Base-by-base conservation (phyloP, 768 basidiomycete genomes). In the Termitomyces bulborhizus region DNA sequence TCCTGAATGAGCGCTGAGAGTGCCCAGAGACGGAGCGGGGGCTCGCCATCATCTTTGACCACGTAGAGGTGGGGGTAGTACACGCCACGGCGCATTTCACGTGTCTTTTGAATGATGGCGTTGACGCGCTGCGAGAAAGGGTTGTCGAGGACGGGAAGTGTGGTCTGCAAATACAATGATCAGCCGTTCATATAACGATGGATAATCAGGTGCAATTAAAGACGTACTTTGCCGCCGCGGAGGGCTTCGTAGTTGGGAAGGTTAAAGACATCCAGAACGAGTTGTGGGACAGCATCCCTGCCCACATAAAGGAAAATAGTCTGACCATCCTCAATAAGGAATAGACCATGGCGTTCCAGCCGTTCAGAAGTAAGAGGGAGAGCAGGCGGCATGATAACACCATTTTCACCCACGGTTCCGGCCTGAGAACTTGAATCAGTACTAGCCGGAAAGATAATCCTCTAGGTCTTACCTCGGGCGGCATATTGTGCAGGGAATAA, bases 251-350 rank as follows among this genome's bases (percentile, higher is more conserved):
- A 98, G 60, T 72, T 86, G 0, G 90, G 86, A 36, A 98, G 77
- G 65, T 91, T 85, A 71, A 99, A 98, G 16, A 98, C 95, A 65
- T 99, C 97, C 77, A 86, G 77, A 57, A 98, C 75, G 46, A 98
- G 82, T 66, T 95, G 90, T 9, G 95, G 92, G n/a, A 98, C 93
- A 7, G 97, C 93, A 68, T 98, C 96, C 31, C 94, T 85, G n/a
- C 97, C 97, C 48, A 99, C 84, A 88, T 93, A 98, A 46, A 98
- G 77, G 84, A 99, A 98, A 66, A 99, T 91, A 21, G 90, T 95
- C 70, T 98, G 97, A 1, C 90, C 91, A 68, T 98, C 96, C 70
- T 98, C 97, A 62, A 99, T 97, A 59, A 99, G 71, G 83, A 88
- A 98, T 53, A 99, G 76, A 55, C 97, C 97, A 63, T 98, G 94